These are phyloP conservation scores for Capsicum chinense DNA, from an alignment of 257 asterid species.

Conservation along the genomic window DNA sequence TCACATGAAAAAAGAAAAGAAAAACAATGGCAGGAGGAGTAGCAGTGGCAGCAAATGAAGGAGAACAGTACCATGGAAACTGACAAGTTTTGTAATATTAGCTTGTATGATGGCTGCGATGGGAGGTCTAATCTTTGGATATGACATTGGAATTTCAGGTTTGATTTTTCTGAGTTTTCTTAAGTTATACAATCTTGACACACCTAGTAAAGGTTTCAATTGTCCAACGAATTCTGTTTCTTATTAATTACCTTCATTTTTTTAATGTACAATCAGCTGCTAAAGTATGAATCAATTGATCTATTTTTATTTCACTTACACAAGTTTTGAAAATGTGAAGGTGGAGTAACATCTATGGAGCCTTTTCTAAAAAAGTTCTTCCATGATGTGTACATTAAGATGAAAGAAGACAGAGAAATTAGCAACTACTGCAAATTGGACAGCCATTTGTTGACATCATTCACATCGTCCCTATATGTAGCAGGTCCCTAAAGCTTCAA, in stretches of 20 bases:
- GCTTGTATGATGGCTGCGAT: conserved; percentile 80
- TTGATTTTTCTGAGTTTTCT: not conserved
- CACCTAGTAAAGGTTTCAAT: not conserved
- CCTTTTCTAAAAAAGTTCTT: conserved; percentile 71
- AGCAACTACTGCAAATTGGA: conserved; percentile 88
- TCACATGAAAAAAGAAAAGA: conserved; percentile 9
- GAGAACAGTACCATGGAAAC: conserved; percentile 55
- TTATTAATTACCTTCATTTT: too few relatives aligned
- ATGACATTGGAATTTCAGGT: conserved; percentile 93
- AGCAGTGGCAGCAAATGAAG: conserved; percentile 37
- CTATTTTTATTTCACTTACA: not conserved
- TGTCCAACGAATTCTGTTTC: not conserved
- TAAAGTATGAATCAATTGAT: not conserved
- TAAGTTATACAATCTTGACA: not conserved
- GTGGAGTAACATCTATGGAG: conserved; percentile 92
- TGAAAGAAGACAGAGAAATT: conserved; percentile 54
- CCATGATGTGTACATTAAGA: conserved; percentile 56
- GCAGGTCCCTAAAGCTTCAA: conserved; percentile 76
- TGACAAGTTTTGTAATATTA: conserved; percentile 61
- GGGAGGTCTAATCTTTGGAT: conserved; percentile 88
- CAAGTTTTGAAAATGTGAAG: conserved; percentile 38
- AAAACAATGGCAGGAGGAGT: conserved; percentile 60
- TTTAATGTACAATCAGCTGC: not conserved
- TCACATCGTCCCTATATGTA: conserved; percentile 78
- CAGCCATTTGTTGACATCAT: conserved; percentile 62